phyloP scores from a whole-genome alignment of 2,329 filamentous ascomycete genomes.

The Aspergillus sp. region DNA sequence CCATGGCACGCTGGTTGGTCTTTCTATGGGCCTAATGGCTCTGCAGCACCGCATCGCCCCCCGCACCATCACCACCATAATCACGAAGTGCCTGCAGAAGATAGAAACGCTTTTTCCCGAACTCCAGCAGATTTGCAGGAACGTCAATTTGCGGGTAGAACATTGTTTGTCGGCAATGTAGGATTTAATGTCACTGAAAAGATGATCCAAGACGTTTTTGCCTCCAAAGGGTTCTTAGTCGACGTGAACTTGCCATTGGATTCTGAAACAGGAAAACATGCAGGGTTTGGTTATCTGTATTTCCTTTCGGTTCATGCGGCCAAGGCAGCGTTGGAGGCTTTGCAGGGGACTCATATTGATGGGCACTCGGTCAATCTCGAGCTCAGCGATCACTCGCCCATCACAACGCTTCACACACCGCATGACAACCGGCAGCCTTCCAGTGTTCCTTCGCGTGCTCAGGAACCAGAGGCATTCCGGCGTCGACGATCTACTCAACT shows the following conservation, averaged over 20 bases:
- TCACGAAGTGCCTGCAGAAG: not conserved
- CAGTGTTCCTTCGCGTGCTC: not conserved
- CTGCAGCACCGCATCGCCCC: not conserved
- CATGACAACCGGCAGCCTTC: not conserved
- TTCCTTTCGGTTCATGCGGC: constrained; percentile 32
- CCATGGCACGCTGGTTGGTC: not conserved
- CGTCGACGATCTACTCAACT: not conserved
- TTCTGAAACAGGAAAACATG: constrained; percentile 26
- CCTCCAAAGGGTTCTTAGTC: constrained; percentile 32
- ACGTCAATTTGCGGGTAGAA: constrained; percentile 7
- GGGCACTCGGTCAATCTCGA: constrained; percentile 38
- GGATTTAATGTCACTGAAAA: constrained; percentile 32
- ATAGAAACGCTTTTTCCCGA: not conserved
- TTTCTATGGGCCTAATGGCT: not conserved
- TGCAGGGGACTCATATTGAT: constrained; percentile 34
- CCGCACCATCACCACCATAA: not conserved
- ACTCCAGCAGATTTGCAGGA: not conserved
- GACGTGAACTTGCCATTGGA: constrained; percentile 31
- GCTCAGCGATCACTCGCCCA: constrained; percentile 26
- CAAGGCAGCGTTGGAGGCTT: constrained; percentile 28
- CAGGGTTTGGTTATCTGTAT: constrained; percentile 36
- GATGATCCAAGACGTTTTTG: constrained; percentile 32
- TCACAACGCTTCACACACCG: constrained; percentile 7
- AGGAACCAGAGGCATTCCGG: not conserved
- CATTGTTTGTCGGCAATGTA: constrained; percentile 38